Evolutionary conservation across 2,329 filamentous ascomycete genomes (phyloP).

Genomic region (Paracamarosporium sp.): DNA sequence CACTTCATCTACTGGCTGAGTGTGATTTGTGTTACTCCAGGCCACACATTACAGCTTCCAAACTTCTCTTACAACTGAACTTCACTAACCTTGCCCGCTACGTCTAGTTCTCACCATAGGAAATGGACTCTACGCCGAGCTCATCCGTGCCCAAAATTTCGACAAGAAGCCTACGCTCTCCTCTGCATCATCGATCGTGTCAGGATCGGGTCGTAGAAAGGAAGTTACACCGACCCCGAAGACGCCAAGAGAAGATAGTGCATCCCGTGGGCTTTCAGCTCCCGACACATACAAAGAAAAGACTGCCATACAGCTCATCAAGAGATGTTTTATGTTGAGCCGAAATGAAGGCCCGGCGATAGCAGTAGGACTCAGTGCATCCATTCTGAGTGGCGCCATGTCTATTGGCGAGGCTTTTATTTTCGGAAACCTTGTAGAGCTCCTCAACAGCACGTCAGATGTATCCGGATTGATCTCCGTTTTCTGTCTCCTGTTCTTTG

Average conservation of each 20-base stretch:
- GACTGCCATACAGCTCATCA: conserved; percentile 24
- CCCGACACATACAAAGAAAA: conserved; percentile 14
- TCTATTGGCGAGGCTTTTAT: conserved; percentile 68
- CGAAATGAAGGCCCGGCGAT: conserved; percentile 50
- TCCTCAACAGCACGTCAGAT: conserved; percentile 56
- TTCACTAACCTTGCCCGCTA: background rate
- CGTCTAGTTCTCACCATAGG: conserved; percentile 15
- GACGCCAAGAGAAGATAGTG: background rate
- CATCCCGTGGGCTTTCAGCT: background rate
- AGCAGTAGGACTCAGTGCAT: conserved; percentile 50
- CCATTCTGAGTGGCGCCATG: conserved; percentile 55
- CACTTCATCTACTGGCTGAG: background rate
- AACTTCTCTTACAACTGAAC: background rate
- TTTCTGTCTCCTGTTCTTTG: conserved; percentile 60
- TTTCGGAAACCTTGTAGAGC: conserved; percentile 60
- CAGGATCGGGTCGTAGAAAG: conserved; percentile 21
- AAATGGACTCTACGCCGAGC: conserved; percentile 39
- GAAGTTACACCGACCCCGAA: conserved; percentile 10
- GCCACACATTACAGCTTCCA: background rate
- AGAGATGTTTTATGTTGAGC: conserved; percentile 36
- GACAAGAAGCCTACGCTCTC: conserved; percentile 34
- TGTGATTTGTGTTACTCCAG: background rate
- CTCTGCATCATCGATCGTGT: conserved; percentile 28
- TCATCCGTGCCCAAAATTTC: conserved; percentile 44
- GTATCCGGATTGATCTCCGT: conserved; percentile 41